These are phyloP conservation scores for Moniliophthora roreri DNA, from an alignment of 1,284 basidiomycete genomes.

Conservation along the genomic window DNA sequence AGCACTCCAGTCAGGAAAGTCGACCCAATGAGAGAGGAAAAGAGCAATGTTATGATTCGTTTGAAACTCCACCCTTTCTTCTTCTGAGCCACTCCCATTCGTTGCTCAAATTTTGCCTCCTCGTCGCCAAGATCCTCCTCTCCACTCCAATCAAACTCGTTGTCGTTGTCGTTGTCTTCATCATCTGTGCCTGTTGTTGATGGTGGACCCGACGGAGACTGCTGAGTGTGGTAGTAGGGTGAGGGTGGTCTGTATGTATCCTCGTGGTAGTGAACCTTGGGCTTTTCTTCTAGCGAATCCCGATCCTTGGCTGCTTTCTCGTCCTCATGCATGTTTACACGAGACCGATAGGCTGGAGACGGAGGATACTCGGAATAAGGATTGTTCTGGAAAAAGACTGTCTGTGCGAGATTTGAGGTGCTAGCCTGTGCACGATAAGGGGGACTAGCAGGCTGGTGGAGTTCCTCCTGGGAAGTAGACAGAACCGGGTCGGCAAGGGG, in stretches of 20 bases:
- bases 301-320: slow-evolving; percentile 8
- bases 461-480: neutral
- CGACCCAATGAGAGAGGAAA: slow-evolving; percentile 72
- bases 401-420: slow-evolving; percentile 7
- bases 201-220: slow-evolving; percentile 35
- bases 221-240: slow-evolving; percentile 18
- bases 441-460: slow-evolving; percentile 2
- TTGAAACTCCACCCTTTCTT: slow-evolving; percentile 49
- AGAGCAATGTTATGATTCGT: slow-evolving; percentile 57
- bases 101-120: slow-evolving; percentile 61
- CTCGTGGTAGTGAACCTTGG: slow-evolving; percentile 55
- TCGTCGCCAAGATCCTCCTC: slow-evolving; percentile 73
- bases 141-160: slow-evolving; percentile 66
- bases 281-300: slow-evolving; percentile 21
- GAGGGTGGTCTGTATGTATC: slow-evolving; percentile 29
- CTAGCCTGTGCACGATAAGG: slow-evolving; percentile 14
- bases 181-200: slow-evolving; percentile 48
- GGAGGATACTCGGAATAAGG: slow-evolving; percentile 19
- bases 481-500: neutral
- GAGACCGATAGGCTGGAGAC: slow-evolving; percentile 23
- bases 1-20: slow-evolving; percentile 61
- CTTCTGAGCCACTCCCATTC: slow-evolving; percentile 52
- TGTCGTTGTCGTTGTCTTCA: slow-evolving; percentile 47
- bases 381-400: neutral
- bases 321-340: slow-evolving; percentile 20